Evolutionary conservation across 306 rosid genomes (phyloP).

Genomic region (Dalbergia oliveri): DNA sequence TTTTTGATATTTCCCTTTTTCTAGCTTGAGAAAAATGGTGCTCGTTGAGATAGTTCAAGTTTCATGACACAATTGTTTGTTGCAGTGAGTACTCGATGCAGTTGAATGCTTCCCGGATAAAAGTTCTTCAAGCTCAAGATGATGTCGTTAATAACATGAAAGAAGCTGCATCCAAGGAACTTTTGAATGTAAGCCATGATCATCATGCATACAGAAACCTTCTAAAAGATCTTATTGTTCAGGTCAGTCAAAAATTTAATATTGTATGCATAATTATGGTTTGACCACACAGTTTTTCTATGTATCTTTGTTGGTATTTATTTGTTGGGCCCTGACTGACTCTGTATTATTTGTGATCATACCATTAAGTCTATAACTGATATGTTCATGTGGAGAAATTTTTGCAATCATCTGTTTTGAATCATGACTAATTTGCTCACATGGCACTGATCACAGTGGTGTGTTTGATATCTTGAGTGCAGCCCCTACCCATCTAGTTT

Average conservation of each 20-base stretch:
- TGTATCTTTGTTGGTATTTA: background rate
- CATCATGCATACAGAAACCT: slow-evolving; percentile 68
- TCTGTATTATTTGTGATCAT: background rate
- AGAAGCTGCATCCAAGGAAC: slow-evolving; percentile 84
- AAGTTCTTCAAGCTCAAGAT: slow-evolving; percentile 99
- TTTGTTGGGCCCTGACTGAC: background rate
- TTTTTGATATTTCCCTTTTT: slow-evolving; percentile 23
- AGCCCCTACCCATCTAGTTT: slow-evolving; percentile 2
- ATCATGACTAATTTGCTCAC: slow-evolving; percentile 10
- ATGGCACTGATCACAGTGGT: slow-evolving; percentile 4
- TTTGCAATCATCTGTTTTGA: slow-evolving; percentile 27
- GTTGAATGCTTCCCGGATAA: slow-evolving; percentile 84
- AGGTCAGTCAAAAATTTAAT: slow-evolving; percentile 59
- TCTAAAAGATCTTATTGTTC: slow-evolving; percentile 84
- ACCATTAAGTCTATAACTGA: background rate
- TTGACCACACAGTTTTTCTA: slow-evolving; percentile 14
- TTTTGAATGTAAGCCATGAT: slow-evolving; percentile 69
- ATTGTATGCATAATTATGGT: background rate
- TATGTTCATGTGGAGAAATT: background rate
- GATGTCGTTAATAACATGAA: slow-evolving; percentile 88
- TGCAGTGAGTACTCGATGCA: slow-evolving; percentile 99
- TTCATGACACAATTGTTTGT: slow-evolving; percentile 30
- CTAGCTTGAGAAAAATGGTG: background rate
- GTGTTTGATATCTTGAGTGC: slow-evolving; percentile 18
- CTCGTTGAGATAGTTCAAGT: slow-evolving; percentile 10